Evolutionary conservation across 176 grass and related monocot genomes (phyloP).

Genomic region (Oryza australiensis): DNA sequence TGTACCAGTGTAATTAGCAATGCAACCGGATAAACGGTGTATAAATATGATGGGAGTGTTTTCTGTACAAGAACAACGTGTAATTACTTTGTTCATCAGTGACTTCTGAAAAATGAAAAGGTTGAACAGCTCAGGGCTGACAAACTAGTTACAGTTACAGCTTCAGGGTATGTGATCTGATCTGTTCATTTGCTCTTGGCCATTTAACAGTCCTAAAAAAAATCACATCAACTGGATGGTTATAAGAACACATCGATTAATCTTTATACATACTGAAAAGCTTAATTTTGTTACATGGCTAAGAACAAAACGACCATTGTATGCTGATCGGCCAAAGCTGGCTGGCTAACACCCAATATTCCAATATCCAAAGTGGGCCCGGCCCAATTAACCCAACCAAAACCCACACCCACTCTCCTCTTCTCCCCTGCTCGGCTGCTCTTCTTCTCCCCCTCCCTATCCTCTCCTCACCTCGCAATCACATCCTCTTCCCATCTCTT

Average conservation of each 20-base stretch:
- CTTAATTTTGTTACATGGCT: neutral
- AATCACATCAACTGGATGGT: neutral
- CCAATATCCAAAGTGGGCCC: neutral
- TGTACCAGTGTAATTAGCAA: neutral
- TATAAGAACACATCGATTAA: neutral
- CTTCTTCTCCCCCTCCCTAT: slow-evolving; percentile 2
- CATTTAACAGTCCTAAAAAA: neutral
- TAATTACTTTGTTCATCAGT: neutral
- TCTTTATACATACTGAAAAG: no score
- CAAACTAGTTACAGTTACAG: neutral
- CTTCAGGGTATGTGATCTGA: neutral
- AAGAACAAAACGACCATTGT: neutral
- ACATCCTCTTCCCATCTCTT: neutral
- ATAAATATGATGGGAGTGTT: neutral
- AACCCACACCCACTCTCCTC: neutral
- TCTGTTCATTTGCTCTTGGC: neutral
- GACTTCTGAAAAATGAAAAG: neutral
- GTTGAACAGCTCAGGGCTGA: neutral
- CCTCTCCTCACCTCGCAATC: slow-evolving; percentile 12
- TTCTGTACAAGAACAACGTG: slow-evolving; percentile 1
- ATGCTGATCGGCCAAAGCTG: slow-evolving; percentile 29
- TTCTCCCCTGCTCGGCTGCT: neutral
- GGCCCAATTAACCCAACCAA: neutral
- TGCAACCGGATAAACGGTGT: neutral
- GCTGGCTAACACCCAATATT: neutral